Evolutionary conservation across 2,329 filamentous ascomycete genomes (phyloP), one percentile per base, ranked within the genome.

Genomic region (Chaetomiaceae sp.): DNA sequence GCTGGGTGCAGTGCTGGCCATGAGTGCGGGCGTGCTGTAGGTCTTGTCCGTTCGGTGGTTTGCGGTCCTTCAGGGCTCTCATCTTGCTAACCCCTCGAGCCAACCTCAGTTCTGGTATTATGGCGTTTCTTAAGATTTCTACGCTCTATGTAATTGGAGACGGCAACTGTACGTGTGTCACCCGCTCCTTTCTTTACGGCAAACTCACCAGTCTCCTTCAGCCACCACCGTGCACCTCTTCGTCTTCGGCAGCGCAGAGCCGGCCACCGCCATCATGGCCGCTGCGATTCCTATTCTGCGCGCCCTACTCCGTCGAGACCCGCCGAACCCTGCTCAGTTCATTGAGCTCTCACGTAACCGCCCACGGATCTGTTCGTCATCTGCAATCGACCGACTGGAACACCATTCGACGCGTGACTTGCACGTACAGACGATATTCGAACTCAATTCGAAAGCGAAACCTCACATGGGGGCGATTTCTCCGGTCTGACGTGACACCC

Each of bases 111-210:
- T 39, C 53, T 9, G 53, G 48, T 10, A 19, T 45, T 17, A 48
- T 50, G 39, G 45, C 48, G 6, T 48, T 55, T 20, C 46, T 53
- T 33, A 55, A 55, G 29, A 50, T 50, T 24, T 32, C 18, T 11
- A 48, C 41, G 3, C 17, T 44, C 20, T 30, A 41, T 18, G 37
- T 33, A 9, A 48, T 48, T 6, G 41, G 46, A 1, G 36, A 42
- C 17, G n/a, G 20, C n/a, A 24, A 48, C 36, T 24, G 6, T n/a
- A n/a, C 7, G 45, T 42, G 9, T 18, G 33, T 30, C 11, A 18
- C 12, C 17, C 18, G 4, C 14, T 8, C 9, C 9, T 30, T 9
- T 20, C 6, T 17, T 15, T 12, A 14, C 14, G 12, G 6, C n/a
- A 22, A 2, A 8, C n/a, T 27, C 2, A 15, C 18, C 12, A 6